These are phyloP conservation scores for Tympanopsis confertula DNA, from an alignment of 2,329 filamentous ascomycete genomes.

Conservation along the genomic window DNA sequence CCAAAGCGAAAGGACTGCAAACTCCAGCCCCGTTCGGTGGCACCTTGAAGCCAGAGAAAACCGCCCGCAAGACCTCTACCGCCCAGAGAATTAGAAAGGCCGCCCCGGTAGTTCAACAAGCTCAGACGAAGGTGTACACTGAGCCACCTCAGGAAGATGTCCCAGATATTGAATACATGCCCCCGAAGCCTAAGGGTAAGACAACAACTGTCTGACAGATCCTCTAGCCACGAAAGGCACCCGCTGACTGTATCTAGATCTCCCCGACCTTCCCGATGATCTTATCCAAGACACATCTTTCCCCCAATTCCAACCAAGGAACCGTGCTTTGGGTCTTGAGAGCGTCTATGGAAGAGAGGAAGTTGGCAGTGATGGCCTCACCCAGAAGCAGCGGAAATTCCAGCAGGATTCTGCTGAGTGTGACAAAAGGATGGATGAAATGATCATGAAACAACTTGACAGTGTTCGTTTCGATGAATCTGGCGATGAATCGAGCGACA, in stretches of 20 bases:
- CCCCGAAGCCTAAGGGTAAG: conserved; percentile 42
- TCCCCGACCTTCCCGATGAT: not conserved
- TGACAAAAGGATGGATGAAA: conserved; percentile 1
- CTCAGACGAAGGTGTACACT: conserved; percentile 37
- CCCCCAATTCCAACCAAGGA: not conserved
- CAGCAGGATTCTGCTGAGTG: not conserved
- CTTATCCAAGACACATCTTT: not conserved
- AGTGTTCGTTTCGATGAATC: not conserved
- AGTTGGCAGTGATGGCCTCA: not conserved
- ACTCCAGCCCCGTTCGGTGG: conserved; percentile 40
- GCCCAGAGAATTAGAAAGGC: conserved; percentile 36
- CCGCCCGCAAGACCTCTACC: conserved; percentile 33
- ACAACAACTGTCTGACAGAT: conserved; percentile 28
- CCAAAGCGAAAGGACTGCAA: conserved; percentile 49
- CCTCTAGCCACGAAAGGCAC: conserved; percentile 15
- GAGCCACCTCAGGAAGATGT: conserved; percentile 29
- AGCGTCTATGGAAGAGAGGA: not conserved
- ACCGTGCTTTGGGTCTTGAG: not conserved
- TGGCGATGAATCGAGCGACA: not conserved
- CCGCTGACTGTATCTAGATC: not conserved
- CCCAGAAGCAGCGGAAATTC: not conserved
- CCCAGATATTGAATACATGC: conserved; percentile 61
- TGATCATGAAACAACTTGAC: not conserved
- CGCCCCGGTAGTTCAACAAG: conserved; percentile 20
- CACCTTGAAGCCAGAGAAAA: conserved; percentile 33